Percentiles rank a stretch among this genome's conserved stretches.
Evolutionary conservation across 1,284 basidiomycete species (phyloP).

Genomic region (Trichosporon inkin): DNA sequence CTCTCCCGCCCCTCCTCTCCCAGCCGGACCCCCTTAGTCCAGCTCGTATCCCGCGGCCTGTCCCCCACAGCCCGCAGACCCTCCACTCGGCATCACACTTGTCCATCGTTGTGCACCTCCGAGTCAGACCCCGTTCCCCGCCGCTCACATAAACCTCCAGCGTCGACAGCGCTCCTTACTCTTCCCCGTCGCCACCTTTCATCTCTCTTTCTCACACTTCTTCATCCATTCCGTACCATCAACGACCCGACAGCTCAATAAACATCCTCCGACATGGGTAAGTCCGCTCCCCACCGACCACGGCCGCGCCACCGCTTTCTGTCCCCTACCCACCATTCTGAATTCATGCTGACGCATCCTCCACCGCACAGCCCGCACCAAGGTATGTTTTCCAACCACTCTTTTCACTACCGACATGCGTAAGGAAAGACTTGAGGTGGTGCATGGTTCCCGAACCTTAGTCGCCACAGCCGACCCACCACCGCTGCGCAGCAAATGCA

Average conservation of each 20-base stretch:
- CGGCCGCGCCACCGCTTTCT: background rate
- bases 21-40: background rate
- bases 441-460: background rate
- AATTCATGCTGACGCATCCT: conserved; percentile 11
- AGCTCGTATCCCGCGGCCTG: background rate
- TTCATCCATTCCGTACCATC: background rate
- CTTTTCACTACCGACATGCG: background rate
- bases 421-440: conserved; percentile 4
- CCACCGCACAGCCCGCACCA: conserved; percentile 23
- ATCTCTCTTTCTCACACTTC: conserved; percentile 5
- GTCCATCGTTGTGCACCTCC: background rate
- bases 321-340: background rate
- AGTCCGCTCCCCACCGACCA: conserved; percentile 3
- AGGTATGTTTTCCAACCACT: conserved; percentile 13
- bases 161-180: background rate
- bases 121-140: conserved; percentile 4
- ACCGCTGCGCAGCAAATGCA: conserved; percentile 4
- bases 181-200: conserved; percentile 5
- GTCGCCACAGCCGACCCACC: conserved; percentile 2
- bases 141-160: conserved; percentile 1
- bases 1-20: background rate
- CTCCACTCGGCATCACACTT: background rate
- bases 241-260: conserved; percentile 3
- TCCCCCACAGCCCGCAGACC: background rate
- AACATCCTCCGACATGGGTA: conserved; percentile 13